Conservation (phyloP, 352 stramenopile genomes). For the Lagenidium sp. region DNA sequence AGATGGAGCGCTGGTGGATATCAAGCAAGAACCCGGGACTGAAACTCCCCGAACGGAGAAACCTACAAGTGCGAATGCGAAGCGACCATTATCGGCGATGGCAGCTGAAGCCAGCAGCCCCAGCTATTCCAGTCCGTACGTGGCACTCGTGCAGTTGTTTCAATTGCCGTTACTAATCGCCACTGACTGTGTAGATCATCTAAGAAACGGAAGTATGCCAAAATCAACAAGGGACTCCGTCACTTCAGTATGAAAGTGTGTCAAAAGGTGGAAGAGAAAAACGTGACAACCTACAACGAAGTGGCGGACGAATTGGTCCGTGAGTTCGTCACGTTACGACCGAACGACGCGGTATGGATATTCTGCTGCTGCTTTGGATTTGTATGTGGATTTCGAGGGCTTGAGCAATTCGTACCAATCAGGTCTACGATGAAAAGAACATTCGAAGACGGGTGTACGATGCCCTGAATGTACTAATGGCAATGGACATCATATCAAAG, state of each 20-base stretch:
- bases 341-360: conserved; percentile 52
- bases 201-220: conserved; percentile 77
- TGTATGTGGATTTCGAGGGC: background rate
- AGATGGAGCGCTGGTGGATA: conserved; percentile 54
- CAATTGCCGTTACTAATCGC: no score
- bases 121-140: conserved; percentile 54
- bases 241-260: conserved; percentile 96
- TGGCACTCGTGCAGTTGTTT: no score
- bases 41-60: conserved; percentile 5
- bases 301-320: conserved; percentile 90
- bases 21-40: conserved; percentile 28
- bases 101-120: conserved; percentile 26
- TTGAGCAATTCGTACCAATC: background rate
- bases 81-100: conserved; percentile 16
- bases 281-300: conserved; percentile 94
- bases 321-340: conserved; percentile 83
- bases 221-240: conserved; percentile 88
- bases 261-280: conserved; percentile 95
- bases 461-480: conserved; percentile 96
- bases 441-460: conserved; percentile 96
- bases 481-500: conserved; percentile 98
- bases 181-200: no score
- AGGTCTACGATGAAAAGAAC: conserved; percentile 94
- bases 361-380: background rate
- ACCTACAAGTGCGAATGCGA: conserved; percentile 11